Evolutionary conservation across 805 yeast genomes (phyloP), one percentile per base, ranked within the genome.

Genomic region (Candida sakaeoensis): DNA sequence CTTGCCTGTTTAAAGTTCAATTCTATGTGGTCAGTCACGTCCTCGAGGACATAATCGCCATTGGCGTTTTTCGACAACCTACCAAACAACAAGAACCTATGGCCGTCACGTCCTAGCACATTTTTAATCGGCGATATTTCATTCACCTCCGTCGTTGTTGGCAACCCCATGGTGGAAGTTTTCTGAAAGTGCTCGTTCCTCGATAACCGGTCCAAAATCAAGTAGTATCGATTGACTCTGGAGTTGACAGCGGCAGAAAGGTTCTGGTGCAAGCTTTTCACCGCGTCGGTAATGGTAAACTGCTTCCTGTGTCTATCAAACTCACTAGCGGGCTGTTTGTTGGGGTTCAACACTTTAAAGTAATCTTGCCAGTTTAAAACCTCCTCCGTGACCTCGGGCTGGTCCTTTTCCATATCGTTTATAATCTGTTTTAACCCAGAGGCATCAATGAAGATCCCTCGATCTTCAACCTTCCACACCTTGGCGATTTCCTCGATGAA

Each of bases 381-480:
- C 17, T 51, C 58, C 24, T 55, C 52, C n/a, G n/a, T n/a, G n/a
- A n/a, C n/a, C n/a, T n/a, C n/a, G n/a, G 21, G 40, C 49, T 18
- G 36, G 45, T 36, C 53, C 61, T 12, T 45, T 42, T 52, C 56
- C 42, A 66, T 43, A 48, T 89, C 95, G 36, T 72, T 72, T 12
- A 90, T 67, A 2, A 91, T 80, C 26, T 74, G 75, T 1, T 63
- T 58, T 12, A 89, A 70, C 3, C 86, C 83, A 2, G 73, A 77
- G 2, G 90, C 88, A 52, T 88, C 96, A 2, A 91, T 69, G 50
- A 91, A 91, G 6, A 89, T 53, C 0, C 96, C 96, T 32, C 91
- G 69, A 41, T 87, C 95, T 53, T 89, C 95, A 34, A 79, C 85
- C 52, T 88, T 89, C 98, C 98, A 91, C 3, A 76, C 50, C 27